Conservation (phyloP, 1,284 basidiomycete genomes). For the Irpex lacteus region DNA sequence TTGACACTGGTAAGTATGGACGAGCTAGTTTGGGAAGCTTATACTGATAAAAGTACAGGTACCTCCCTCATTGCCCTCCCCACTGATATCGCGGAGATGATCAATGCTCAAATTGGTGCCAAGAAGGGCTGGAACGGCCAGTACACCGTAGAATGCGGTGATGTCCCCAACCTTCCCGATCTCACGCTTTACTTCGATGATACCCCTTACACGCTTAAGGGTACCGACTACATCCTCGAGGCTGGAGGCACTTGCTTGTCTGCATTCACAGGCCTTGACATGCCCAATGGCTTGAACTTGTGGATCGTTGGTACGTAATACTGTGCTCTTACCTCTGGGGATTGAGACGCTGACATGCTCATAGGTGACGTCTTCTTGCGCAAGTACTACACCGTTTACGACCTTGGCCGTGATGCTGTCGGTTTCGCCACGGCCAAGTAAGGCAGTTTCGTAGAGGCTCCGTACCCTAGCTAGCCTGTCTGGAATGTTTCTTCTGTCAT, state of each 20-base stretch:
- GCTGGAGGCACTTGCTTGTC: slow-evolving; percentile 93
- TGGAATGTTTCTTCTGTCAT: background rate
- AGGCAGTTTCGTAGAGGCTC: background rate
- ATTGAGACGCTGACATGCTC: slow-evolving; percentile 13
- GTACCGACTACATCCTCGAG: slow-evolving; percentile 86
- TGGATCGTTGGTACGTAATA: slow-evolving; percentile 86
- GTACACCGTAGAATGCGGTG: slow-evolving; percentile 89
- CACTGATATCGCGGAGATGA: slow-evolving; percentile 94
- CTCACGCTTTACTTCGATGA: slow-evolving; percentile 85
- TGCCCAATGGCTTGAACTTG: slow-evolving; percentile 83
- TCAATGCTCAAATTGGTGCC: slow-evolving; percentile 95
- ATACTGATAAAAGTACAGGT: slow-evolving; percentile 38
- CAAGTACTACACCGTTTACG: slow-evolving; percentile 93
- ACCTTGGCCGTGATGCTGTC: slow-evolving; percentile 81
- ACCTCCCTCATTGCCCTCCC: slow-evolving; percentile 92
- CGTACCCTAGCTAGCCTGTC: background rate
- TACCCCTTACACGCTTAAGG: slow-evolving; percentile 78
- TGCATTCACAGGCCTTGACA: slow-evolving; percentile 88
- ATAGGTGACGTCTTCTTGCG: slow-evolving; percentile 83
- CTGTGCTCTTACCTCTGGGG: slow-evolving; percentile 4
- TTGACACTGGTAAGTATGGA: slow-evolving; percentile 78
- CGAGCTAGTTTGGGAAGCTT: background rate
- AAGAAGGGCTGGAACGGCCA: slow-evolving; percentile 94
- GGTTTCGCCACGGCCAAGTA: slow-evolving; percentile 67
- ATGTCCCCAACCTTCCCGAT: slow-evolving; percentile 82